These are phyloP conservation scores for Umbellularia californica DNA, from an alignment of 164 flowering plant genomes.

Conservation along the genomic window DNA sequence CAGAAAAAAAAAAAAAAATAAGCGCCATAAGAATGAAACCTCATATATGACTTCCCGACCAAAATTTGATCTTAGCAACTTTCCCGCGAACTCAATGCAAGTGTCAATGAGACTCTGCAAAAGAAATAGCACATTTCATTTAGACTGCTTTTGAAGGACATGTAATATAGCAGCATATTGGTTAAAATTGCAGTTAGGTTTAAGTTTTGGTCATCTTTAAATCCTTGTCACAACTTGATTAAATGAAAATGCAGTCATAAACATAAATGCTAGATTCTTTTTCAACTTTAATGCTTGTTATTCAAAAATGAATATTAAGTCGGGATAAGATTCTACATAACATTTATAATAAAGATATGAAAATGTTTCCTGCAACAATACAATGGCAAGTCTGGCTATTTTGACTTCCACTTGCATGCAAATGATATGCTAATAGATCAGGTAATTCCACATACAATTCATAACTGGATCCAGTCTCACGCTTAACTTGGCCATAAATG, in stretches of 20 bases:
- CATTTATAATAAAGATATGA: not conserved
- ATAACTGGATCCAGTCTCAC: not conserved
- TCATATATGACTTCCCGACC: slow-evolving; percentile 88
- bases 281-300: not conserved
- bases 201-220: not conserved
- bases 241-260: no score
- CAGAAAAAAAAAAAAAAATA: no score
- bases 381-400: not conserved
- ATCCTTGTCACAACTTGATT: not conserved
- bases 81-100: slow-evolving; percentile 65
- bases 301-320: not conserved
- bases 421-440: no score
- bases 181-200: not conserved
- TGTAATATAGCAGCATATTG: not conserved
- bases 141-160: not conserved
- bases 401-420: not conserved
- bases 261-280: not conserved
- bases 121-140: slow-evolving; percentile 3
- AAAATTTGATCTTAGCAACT: slow-evolving; percentile 64
- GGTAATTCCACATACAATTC: no score
- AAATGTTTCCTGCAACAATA: not conserved
- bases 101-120: slow-evolving; percentile 60
- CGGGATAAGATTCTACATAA: not conserved
- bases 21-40: slow-evolving; percentile 33
- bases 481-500: not conserved